A percentile compares a stretch with the other conserved stretches of the same genome.
Evolutionary conservation across 2,329 filamentous ascomycete species (phyloP).

Genomic region (Epichloe sylvatica): DNA sequence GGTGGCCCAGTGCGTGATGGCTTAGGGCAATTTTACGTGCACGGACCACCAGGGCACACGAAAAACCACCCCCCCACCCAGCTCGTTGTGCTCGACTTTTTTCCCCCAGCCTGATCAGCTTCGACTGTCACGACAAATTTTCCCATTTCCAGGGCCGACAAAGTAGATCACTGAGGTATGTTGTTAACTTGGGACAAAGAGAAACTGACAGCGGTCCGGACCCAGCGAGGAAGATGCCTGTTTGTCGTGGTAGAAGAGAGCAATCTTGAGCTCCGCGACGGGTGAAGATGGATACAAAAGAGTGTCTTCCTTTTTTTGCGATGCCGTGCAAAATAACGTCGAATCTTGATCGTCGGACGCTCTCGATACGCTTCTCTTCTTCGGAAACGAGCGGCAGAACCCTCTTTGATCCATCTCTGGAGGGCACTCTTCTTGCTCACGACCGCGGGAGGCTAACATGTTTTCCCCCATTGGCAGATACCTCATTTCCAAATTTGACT

Average conservation of each 20-base stretch:
- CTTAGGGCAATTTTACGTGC: constrained; percentile 32
- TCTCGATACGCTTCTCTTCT: constrained; percentile 49
- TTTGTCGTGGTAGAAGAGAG: constrained; percentile 44
- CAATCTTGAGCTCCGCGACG: constrained; percentile 35
- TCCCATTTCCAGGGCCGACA: constrained; percentile 1
- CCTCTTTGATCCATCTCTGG: constrained; percentile 37
- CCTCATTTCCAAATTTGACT: constrained; percentile 51
- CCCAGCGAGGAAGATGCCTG: constrained; percentile 27
- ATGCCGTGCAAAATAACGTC: not conserved
- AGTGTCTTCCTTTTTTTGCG: not conserved
- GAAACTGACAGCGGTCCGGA: constrained; percentile 18
- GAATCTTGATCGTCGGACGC: constrained; percentile 2
- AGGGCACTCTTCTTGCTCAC: constrained; percentile 59
- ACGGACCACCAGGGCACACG: constrained; percentile 29
- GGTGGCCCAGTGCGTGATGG: constrained; percentile 18
- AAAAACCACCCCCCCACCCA: constrained; percentile 6
- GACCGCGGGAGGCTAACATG: constrained; percentile 49
- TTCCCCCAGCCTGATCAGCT: not conserved
- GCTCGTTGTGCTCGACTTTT: constrained; percentile 6
- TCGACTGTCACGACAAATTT: not conserved
- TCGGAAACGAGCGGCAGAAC: constrained; percentile 57
- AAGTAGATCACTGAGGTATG: constrained; percentile 27
- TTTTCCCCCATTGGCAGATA: constrained; percentile 36
- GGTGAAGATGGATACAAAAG: constrained; percentile 8
- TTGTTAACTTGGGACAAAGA: constrained; percentile 13